A percentile compares a stretch with the other conserved stretches of the same genome.
These are phyloP conservation scores for Gossypium armourianum DNA, from an alignment of 441 rosid genomes.

Conservation along the genomic window DNA sequence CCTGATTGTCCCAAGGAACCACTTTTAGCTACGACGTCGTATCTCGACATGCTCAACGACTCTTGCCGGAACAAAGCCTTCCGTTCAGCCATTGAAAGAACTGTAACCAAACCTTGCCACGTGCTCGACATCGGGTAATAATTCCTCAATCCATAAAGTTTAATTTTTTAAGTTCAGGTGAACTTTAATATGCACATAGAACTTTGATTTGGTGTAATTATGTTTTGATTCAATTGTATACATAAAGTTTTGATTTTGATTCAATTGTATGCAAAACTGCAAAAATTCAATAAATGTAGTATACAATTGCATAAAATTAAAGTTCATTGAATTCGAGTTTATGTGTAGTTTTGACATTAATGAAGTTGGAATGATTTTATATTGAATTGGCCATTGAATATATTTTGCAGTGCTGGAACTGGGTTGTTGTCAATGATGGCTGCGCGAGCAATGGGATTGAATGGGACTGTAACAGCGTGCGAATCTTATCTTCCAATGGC, in stretches of 20 bases:
- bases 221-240: no score
- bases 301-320: no score
- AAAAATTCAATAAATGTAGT: no score
- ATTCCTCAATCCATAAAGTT: background rate
- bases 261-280: no score
- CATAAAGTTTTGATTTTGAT: no score
- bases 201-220: no score
- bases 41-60: constrained; percentile 93
- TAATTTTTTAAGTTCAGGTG: background rate
- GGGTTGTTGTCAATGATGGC: constrained; percentile 95
- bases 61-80: constrained; percentile 46
- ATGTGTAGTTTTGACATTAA: no score
- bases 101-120: constrained; percentile 59
- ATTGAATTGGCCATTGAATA: background rate
- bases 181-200: no score
- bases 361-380: background rate
- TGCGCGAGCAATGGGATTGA: constrained; percentile 53
- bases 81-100: constrained; percentile 66
- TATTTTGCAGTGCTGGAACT: constrained; percentile 77
- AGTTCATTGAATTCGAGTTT: no score
- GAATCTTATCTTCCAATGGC: constrained; percentile 95
- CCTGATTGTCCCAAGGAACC: constrained; percentile 28
- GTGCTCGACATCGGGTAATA: constrained; percentile 82
- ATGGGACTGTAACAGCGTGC: constrained; percentile 60
- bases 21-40: constrained; percentile 66